These are phyloP conservation scores for Buxus sempervirens DNA, from an alignment of 164 flowering plant species.

Conservation along the genomic window DNA sequence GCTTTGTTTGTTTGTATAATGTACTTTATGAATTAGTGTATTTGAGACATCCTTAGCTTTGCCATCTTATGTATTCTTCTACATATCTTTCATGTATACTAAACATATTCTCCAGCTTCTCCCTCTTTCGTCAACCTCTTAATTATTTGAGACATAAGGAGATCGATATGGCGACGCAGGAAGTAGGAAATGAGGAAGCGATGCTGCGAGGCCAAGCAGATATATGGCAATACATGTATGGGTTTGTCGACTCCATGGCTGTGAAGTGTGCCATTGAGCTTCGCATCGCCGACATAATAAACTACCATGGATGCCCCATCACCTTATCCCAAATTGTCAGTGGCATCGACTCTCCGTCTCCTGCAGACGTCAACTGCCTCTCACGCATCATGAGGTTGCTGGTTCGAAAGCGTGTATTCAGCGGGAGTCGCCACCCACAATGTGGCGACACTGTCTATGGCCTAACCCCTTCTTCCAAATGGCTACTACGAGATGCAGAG, in stretches of 20 bases:
- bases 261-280: conserved; percentile 50
- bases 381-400: conserved; percentile 44
- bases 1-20: too few relatives aligned
- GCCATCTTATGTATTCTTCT: too few relatives aligned
- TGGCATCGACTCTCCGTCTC: conserved; percentile 15
- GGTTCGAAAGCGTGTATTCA: conserved; percentile 35
- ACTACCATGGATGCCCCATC: conserved; percentile 32
- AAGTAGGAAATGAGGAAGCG: conserved; percentile 10
- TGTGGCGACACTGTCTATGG: conserved; percentile 30
- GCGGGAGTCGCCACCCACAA: conserved; percentile 9
- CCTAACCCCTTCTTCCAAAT: conserved; percentile 23
- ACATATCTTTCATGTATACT: too few relatives aligned
- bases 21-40: too few relatives aligned
- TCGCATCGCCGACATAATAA: conserved; percentile 40
- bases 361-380: conserved; percentile 30
- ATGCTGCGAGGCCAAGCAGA: conserved; percentile 32
- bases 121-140: too few relatives aligned
- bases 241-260: conserved; percentile 40
- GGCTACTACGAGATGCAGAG: conserved; percentile 26
- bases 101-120: too few relatives aligned
- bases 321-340: conserved; percentile 30
- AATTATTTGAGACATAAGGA: too few relatives aligned
- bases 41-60: too few relatives aligned
- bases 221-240: conserved; percentile 29
- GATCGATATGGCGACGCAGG: conserved; percentile 1